Conservation (phyloP, 192 early-diverging fungal species). For the Coemansia sp. region DNA sequence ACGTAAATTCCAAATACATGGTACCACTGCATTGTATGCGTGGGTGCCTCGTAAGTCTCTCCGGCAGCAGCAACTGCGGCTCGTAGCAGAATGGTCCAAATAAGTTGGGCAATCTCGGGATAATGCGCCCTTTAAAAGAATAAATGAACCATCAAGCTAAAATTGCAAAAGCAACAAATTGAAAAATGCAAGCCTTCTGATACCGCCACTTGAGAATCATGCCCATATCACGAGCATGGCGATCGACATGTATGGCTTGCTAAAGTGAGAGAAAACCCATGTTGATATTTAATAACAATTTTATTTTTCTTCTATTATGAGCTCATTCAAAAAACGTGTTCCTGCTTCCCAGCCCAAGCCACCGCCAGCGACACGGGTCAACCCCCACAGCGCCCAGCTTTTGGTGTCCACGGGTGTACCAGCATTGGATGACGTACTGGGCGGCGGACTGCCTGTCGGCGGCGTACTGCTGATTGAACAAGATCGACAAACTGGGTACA, state of each 20-base stretch:
- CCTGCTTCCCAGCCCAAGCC: conserved; percentile 58
- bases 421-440: conserved; percentile 82
- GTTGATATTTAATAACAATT: neutral
- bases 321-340: conserved; percentile 58
- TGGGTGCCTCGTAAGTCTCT: conserved; percentile 2
- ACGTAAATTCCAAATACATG: conserved; percentile 48
- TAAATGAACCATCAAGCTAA: neutral
- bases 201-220: neutral
- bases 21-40: conserved; percentile 32
- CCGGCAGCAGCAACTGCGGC: neutral
- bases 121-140: neutral
- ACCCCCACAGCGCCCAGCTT: conserved; percentile 74
- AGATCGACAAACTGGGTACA: conserved; percentile 81
- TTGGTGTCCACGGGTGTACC: conserved; percentile 82
- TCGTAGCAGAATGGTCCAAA: neutral
- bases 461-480: conserved; percentile 74
- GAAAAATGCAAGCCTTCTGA: neutral
- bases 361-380: conserved; percentile 72
- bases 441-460: conserved; percentile 86
- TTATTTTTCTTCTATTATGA: conserved; percentile 9
- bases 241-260: neutral
- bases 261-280: neutral
- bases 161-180: neutral
- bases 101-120: neutral
- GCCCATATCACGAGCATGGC: neutral